Conservation (phyloP, 1,139 yeast genomes). For the Zygosaccharomyces pseudobailii region DNA sequence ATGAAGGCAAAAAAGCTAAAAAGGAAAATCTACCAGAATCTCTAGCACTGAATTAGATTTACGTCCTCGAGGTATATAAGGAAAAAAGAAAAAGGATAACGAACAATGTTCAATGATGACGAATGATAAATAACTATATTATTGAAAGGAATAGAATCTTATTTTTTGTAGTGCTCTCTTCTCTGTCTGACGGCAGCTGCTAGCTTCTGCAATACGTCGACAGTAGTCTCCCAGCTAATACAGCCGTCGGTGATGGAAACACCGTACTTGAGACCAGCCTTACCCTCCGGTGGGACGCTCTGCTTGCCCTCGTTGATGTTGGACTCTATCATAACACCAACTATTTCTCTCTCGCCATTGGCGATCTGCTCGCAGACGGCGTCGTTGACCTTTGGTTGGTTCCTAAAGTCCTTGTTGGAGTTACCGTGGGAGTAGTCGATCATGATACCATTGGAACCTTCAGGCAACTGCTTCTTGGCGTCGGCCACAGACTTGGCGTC, state of each 20-base stretch:
- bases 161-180: slow-evolving; percentile 43
- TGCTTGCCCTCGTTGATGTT: slow-evolving; percentile 92
- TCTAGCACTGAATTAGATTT: neutral
- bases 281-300: slow-evolving; percentile 71
- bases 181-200: slow-evolving; percentile 79
- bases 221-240: slow-evolving; percentile 90
- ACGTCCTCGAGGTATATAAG: neutral
- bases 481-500: slow-evolving; percentile 72
- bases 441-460: slow-evolving; percentile 55
- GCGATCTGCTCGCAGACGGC: slow-evolving; percentile 79
- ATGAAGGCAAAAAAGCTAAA: neutral
- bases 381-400: slow-evolving; percentile 84
- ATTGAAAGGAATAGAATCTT: neutral
- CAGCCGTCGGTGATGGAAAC: slow-evolving; percentile 97
- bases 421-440: slow-evolving; percentile 98
- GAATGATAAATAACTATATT: neutral
- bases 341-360: slow-evolving; percentile 69
- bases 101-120: neutral
- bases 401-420: slow-evolving; percentile 87
- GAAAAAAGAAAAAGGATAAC: neutral
- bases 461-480: slow-evolving; percentile 61
- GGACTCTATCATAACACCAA: slow-evolving; percentile 96
- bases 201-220: slow-evolving; percentile 66
- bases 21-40: neutral
- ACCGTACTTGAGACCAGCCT: slow-evolving; percentile 79